Base-by-base conservation (phyloP, 768 basidiomycete genomes). In the Lentinula guzmanii region DNA sequence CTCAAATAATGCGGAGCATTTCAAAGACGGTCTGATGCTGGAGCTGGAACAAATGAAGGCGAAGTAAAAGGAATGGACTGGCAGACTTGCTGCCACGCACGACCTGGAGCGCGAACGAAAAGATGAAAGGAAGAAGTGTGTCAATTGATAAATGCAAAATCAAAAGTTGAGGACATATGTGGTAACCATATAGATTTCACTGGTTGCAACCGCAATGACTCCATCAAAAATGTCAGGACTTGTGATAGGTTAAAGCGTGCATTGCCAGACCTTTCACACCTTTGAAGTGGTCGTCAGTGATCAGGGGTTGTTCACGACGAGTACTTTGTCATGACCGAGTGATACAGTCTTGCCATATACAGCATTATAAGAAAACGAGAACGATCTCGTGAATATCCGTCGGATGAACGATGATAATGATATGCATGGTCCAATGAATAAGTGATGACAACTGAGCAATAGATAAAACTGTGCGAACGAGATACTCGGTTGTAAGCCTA, bases 1-100 rank as follows among this genome's bases (percentile, higher is more conserved):
- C 16, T 35, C 10, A 34, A 50, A 45, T 18, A 6, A 59, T 13
- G 6, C 46, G 50, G 34, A 59, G 43, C 58, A 59, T 59, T 59
- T 21, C 58, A 46, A 37, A 35, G 21, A n/a, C 28, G 9, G 9
- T 15, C 31, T n/a, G 58, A 41, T 9, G 18, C 10, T 24, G 41
- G 16, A 34, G 58, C 8, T 24, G 41, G 28, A 46, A 35, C 21
- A 41, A 59, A 39, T 51, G 58, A 39, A 48, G 42, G 18, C 48
- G 46, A 51, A 42, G 45, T 35, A 21, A 52, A 59, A 59, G n/a
- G 58, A 59, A 59, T 48, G 58, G 45, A 59, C 43, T 59, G 43
- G 45, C 43, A 59, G 58, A 16, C 54, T 56, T 39, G 54, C 54
- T 56, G 37, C 54, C 31, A 41, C 39, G 28, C 18, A 59, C 45